Base-by-base conservation (phyloP, 2,329 filamentous ascomycete genomes). In the Epichloe festucae region DNA sequence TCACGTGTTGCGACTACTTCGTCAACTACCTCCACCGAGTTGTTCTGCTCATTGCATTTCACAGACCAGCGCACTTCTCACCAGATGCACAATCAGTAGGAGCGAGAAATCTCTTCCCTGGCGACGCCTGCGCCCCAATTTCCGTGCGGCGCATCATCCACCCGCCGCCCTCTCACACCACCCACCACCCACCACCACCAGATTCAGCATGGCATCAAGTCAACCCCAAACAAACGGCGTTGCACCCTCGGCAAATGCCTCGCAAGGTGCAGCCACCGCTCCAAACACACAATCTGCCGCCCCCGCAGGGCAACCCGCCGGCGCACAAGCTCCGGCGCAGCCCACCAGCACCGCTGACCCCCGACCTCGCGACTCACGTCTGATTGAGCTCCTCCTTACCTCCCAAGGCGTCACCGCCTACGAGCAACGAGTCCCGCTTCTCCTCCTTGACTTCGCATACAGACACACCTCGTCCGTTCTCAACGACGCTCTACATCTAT, bases 371-470 rank as follows among this genome's bases (percentile, higher is more conserved):
- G 87, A 93, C 66, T 80, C 84, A 15, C 83, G 87, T 61, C 81
- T 89, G 14, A 80, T 93, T 60, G 87, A 91, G 69, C 79, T 90
- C 17, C 78, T 93, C 49, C 81, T 93, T 47, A 84, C 83, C 19
- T 85, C 84, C 7, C 84, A 89, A 60, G 87, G 87, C 62, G 86
- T 91, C 10, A 82, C 84, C 4, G 76, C 83, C 41, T 93, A 89
- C 73, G 87, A 91, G 66, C 80, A 85, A 65, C 86, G 87, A 61
- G 87, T 93, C 1, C 87, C 87, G 0, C 77, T 91, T 0, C 81
- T 90, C 53, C 81, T 93, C 47, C 82, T 93, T 65, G 87, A 93
- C 71, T 91, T 91, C 63, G 85, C 87, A 47, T 93, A 93, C 75
- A 82, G 87, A 39, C 87, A 89, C 73, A 87, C 84, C 10, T 81